A percentile compares a stretch with the other conserved stretches of the same genome.
Evolutionary conservation across 1,139 yeast genomes (phyloP).

Genomic region (Nakaseomyces bracarensis): DNA sequence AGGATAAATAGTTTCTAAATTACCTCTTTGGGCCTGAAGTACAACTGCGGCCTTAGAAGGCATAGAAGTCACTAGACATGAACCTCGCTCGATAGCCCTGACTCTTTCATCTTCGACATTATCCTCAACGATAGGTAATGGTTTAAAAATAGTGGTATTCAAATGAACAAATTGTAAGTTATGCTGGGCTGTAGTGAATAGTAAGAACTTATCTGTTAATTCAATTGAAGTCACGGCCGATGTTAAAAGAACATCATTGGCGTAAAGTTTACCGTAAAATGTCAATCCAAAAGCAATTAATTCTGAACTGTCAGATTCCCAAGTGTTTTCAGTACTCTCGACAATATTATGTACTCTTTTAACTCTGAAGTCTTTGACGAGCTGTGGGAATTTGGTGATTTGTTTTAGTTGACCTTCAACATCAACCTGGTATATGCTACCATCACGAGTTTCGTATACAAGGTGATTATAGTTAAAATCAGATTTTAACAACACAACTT

Average conservation of each 20-base stretch:
- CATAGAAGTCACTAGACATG: conserved; percentile 66
- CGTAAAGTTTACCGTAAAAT: conserved; percentile 63
- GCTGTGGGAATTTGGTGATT: conserved; percentile 53
- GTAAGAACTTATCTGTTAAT: conserved; percentile 61
- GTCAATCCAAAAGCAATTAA: conserved; percentile 62
- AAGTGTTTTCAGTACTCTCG: conserved; percentile 26
- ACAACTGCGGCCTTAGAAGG: conserved; percentile 80
- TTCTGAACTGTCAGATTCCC: conserved; percentile 29
- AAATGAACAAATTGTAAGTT: conserved; percentile 77
- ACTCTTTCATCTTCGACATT: conserved; percentile 62
- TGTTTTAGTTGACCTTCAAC: conserved; percentile 30
- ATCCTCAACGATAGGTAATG: conserved; percentile 34
- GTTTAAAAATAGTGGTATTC: conserved; percentile 35
- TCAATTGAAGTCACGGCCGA: conserved; percentile 77
- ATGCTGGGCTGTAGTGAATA: conserved; percentile 85
- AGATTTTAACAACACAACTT: conserved; percentile 50
- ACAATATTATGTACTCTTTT: conserved; percentile 30
- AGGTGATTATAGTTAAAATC: conserved; percentile 46
- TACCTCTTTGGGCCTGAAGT: conserved; percentile 93
- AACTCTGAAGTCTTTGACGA: conserved; percentile 58
- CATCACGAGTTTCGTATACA: conserved; percentile 57
- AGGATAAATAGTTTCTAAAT: conserved; percentile 87
- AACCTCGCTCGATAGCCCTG: conserved; percentile 86
- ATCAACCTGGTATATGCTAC: conserved; percentile 43
- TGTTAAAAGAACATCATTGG: conserved; percentile 54